These are phyloP conservation scores for Capillidium heterosporum DNA, from an alignment of 371 early-diverging fungal genomes.

Conservation along the genomic window DNA sequence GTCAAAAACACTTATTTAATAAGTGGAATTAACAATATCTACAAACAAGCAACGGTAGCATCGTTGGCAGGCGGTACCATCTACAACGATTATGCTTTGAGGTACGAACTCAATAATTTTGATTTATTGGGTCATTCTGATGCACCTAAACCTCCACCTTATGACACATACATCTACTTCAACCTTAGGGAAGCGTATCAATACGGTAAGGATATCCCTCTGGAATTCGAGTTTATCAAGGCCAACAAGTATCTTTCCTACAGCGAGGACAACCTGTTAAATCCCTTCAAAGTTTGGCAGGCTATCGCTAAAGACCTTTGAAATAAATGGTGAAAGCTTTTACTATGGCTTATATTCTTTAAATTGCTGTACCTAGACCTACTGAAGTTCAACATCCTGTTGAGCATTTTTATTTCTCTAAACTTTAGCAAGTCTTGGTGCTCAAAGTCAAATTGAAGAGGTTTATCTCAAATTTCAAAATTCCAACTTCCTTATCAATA, in stretches of 20 bases:
- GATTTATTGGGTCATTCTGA: not conserved
- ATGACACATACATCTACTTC: not conserved
- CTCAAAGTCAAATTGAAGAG: too few species aligned
- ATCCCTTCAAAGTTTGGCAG: not conserved
- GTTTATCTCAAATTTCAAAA: too few species aligned
- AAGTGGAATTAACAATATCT: not conserved
- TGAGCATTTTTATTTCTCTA: too few species aligned
- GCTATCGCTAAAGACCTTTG: not conserved
- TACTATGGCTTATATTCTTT: too few species aligned
- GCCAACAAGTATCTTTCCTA: not conserved
- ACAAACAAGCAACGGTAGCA: not conserved
- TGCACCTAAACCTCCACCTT: not conserved
- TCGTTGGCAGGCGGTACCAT: conserved; percentile 4
- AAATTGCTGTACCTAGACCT: too few species aligned
- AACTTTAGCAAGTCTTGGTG: too few species aligned
- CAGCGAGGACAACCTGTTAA: not conserved
- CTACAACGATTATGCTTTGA: not conserved
- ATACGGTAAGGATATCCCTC: not conserved
- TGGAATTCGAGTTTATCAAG: not conserved
- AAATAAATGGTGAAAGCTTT: too few species aligned
- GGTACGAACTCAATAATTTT: not conserved
- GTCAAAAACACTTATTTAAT: not conserved
- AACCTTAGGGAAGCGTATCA: not conserved
- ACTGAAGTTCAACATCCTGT: too few species aligned
- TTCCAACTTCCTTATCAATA: too few species aligned